phyloP scores from a whole-genome alignment of 257 asterid species.

The Solanum infundibuliforme region DNA sequence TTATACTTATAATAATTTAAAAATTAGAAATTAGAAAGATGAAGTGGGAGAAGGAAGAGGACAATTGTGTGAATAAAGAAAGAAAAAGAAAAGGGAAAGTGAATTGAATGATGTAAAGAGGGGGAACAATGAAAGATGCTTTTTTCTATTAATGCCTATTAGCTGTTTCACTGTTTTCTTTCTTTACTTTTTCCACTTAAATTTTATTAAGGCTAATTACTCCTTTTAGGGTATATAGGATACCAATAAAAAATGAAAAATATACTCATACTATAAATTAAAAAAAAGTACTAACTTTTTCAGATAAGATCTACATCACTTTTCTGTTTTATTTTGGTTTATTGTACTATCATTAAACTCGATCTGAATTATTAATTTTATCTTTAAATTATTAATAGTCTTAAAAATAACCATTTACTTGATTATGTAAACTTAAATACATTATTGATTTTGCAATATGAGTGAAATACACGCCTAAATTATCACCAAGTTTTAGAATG shows the following conservation, averaged over 20 bases:
- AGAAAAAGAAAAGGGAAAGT: constrained; percentile 9
- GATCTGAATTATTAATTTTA: too few relatives aligned
- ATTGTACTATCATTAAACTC: too few relatives aligned
- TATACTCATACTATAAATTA: neutral
- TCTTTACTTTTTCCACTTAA: neutral
- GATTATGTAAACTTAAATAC: too few relatives aligned
- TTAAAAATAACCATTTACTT: too few relatives aligned
- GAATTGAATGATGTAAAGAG: constrained; percentile 1
- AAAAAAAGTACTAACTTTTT: neutral
- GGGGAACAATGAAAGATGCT: neutral
- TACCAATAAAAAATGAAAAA: too few relatives aligned
- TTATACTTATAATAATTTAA: too few relatives aligned
- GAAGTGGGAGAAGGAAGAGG: neutral
- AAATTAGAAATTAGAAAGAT: neutral
- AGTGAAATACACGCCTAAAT: too few relatives aligned
- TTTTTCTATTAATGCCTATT: constrained; percentile 3
- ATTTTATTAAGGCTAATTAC: neutral
- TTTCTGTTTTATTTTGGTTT: neutral
- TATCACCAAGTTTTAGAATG: accelerated
- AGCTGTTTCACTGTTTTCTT: neutral
- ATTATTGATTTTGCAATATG: accelerated
- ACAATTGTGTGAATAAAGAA: neutral
- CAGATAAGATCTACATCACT: neutral
- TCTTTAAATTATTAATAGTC: too few relatives aligned
- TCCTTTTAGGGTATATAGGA: too few relatives aligned